phyloP scores from a whole-genome alignment of 2,329 filamentous ascomycete species.

The Aspergillus ustus region DNA sequence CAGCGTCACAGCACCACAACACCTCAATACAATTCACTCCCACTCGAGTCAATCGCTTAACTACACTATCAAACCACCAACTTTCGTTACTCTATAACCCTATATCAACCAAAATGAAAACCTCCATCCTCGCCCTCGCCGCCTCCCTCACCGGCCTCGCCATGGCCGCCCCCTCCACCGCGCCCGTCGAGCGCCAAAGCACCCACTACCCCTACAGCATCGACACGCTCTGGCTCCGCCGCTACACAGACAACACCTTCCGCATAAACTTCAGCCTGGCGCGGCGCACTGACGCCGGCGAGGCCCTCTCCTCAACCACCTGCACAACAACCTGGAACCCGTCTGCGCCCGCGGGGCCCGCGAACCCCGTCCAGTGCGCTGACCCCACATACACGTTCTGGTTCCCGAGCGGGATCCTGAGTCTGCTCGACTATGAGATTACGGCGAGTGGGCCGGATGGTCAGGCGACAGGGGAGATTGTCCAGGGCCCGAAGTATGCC shows the following conservation, averaged over 20 bases:
- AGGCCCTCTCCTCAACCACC: neutral
- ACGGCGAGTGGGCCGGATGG: neutral
- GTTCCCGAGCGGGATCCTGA: neutral
- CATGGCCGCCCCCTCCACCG: neutral
- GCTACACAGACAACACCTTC: neutral
- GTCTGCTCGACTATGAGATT: conserved; percentile 1
- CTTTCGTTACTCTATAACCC: no score
- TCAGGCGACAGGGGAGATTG: neutral
- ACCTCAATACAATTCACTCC: no score
- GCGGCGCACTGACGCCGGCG: neutral
- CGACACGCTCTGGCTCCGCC: neutral
- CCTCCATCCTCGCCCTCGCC: neutral
- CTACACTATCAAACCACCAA: neutral
- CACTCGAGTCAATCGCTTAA: neutral
- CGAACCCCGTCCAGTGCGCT: neutral
- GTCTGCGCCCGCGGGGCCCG: neutral
- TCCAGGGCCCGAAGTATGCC: neutral
- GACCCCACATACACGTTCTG: conserved; percentile 2
- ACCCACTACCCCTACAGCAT: neutral
- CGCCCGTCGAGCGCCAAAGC: neutral
- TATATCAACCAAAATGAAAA: conserved; percentile 12
- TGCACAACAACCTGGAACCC: conserved; percentile 5
- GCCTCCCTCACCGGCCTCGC: neutral
- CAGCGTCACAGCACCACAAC: neutral
- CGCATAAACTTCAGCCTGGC: neutral